Conservation (phyloP, 1,284 basidiomycete genomes). For the Acaromyces ingoldii region DNA sequence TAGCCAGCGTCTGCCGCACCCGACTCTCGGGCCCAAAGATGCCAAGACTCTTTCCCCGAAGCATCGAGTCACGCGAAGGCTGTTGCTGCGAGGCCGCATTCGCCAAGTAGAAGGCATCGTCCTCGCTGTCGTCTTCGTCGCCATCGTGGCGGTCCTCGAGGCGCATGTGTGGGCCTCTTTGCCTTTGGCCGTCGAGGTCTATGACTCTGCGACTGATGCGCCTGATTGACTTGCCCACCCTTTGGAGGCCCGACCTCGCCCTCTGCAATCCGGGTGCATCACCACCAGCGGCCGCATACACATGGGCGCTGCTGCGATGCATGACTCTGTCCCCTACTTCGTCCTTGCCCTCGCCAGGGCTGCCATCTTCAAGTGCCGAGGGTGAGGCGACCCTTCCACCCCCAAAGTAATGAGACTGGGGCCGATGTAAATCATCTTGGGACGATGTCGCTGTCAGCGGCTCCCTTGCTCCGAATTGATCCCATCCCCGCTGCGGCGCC, state of each 20-base stretch:
- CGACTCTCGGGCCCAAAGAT: conserved; percentile 62
- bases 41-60: conserved; percentile 76
- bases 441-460: neutral
- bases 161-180: conserved; percentile 15
- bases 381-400: neutral
- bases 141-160: conserved; percentile 15
- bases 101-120: neutral
- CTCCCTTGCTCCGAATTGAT: neutral
- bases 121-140: conserved; percentile 24
- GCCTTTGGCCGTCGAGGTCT: conserved; percentile 59
- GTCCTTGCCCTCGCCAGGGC: neutral
- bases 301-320: conserved; percentile 3
- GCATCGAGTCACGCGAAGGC: conserved; percentile 3
- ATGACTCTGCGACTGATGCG: conserved; percentile 75
- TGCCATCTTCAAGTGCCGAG: neutral
- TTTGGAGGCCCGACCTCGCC: conserved; percentile 25
- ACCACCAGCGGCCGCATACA: conserved; percentile 1
- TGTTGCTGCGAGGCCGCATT: neutral
- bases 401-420: neutral
- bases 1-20: conserved; percentile 23
- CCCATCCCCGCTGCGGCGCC: conserved; percentile 3
- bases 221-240: conserved; percentile 54
- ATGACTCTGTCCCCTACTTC: neutral
- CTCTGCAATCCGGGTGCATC: conserved; percentile 5
- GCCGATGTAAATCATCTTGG: neutral